A percentile compares a stretch with the other conserved stretches of the same genome.
Conservation (phyloP, 805 yeast species). For the Zygoascus biomembranicola region DNA sequence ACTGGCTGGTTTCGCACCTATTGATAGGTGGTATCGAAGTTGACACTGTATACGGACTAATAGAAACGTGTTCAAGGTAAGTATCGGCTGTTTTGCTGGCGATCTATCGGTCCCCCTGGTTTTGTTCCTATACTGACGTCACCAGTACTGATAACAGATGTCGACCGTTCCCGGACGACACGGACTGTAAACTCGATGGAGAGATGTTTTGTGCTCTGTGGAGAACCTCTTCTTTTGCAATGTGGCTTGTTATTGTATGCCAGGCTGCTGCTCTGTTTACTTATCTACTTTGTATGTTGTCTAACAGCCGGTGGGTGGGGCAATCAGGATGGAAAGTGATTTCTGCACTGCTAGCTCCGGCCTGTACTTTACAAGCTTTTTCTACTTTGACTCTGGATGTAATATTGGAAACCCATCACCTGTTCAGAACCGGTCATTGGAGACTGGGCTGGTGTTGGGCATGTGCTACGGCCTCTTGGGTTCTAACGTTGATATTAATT, state of each 20-base stretch:
- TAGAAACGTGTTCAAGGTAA: constrained; percentile 4
- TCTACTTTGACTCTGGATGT: constrained; percentile 9
- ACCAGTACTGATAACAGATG: constrained; percentile 1
- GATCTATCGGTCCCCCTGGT: neutral
- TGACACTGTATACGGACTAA: constrained; percentile 10
- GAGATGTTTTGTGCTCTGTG: constrained; percentile 23
- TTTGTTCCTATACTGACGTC: neutral
- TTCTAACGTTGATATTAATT: constrained; percentile 11
- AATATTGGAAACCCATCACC: constrained; percentile 9
- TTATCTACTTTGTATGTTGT: constrained; percentile 3
- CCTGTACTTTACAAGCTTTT: constrained; percentile 4
- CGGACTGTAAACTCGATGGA: constrained; percentile 12
- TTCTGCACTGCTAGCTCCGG: constrained; percentile 1
- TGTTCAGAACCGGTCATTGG: constrained; percentile 20
- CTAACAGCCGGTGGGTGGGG: constrained; percentile 8
- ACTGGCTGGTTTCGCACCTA: constrained; percentile 8
- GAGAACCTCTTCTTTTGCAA: constrained; percentile 22
- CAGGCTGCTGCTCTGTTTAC: constrained; percentile 21
- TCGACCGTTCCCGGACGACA: constrained; percentile 18
- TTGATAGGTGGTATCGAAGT: neutral
- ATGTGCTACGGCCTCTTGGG: constrained; percentile 14
- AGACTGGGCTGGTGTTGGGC: constrained; percentile 17
- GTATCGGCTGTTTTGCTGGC: neutral
- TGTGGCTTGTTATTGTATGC: constrained; percentile 20
- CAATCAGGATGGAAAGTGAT: constrained; percentile 14